Percentiles rank a stretch among this genome's conserved stretches.
phyloP scores from a whole-genome alignment of 1,284 basidiomycete genomes.

The Singerocomus rubriflavus region DNA sequence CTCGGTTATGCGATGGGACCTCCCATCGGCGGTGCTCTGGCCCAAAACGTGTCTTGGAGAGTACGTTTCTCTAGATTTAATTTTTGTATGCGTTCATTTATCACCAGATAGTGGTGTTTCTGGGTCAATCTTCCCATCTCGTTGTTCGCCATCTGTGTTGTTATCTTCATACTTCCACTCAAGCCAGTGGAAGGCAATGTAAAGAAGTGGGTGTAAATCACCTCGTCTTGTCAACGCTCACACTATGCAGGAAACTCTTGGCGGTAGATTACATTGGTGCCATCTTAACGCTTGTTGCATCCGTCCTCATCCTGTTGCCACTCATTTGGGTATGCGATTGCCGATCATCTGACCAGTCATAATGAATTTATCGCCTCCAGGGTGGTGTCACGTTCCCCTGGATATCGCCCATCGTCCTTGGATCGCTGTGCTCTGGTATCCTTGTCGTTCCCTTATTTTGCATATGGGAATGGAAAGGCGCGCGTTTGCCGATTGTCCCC shows the following conservation, averaged over 20 bases:
- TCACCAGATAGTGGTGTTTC: constrained; percentile 51
- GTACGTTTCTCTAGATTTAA: constrained; percentile 34
- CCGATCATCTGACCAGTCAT: not conserved
- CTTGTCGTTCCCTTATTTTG: constrained; percentile 58
- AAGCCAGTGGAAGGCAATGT: constrained; percentile 61
- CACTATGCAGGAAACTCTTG: constrained; percentile 52
- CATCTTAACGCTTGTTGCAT: constrained; percentile 56
- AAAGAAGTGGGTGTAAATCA: constrained; percentile 34
- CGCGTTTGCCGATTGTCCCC: constrained; percentile 65
- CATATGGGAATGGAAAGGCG: constrained; percentile 70
- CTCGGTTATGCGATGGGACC: constrained; percentile 49
- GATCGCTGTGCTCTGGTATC: constrained; percentile 56
- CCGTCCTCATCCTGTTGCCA: constrained; percentile 62
- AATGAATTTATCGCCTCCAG: constrained; percentile 31
- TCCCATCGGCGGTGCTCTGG: constrained; percentile 54
- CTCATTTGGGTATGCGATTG: constrained; percentile 62
- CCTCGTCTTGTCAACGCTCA: not conserved
- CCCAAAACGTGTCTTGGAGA: constrained; percentile 60
- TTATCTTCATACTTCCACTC: constrained; percentile 62
- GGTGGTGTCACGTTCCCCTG: constrained; percentile 70
- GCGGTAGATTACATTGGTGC: constrained; percentile 67
- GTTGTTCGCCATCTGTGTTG: constrained; percentile 47
- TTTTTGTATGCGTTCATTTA: not conserved
- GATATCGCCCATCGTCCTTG: constrained; percentile 62
- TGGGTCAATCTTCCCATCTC: constrained; percentile 68